Base-by-base conservation (phyloP, 495 filamentous ascomycete species). In the Evernia prunastri region DNA sequence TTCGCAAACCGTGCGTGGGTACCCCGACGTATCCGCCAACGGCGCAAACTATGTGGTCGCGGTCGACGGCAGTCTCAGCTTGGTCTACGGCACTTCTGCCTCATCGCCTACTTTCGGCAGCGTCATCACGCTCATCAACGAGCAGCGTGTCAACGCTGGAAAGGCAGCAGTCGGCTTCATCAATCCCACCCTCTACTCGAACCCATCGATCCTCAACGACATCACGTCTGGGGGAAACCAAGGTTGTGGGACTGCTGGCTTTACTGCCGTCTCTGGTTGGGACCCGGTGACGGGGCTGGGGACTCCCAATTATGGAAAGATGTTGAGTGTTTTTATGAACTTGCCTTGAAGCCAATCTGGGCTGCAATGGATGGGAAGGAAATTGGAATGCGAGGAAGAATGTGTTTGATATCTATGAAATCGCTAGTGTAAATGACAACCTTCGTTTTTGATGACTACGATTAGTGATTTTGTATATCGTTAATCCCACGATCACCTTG, bases 11-110 rank as follows among this genome's bases (percentile, higher is more conserved):
- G 84, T 84, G 0, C 80, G 87, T 25, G 87, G 78, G 7, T 88
- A 81, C 65, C 87, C 87, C 1, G 87, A 90, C 61, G 79, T 90
- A 25, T 71, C 82, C 6, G 86, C 86, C 31, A 77, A 85, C 23
- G 85, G 81, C 20, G 83, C 80, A 10, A 81, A 82, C 57, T 79
- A 87, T 58, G 68, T 76, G 25, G 74, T 82, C 49, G 79, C 74
- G 39, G 72, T 76, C n/a, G 65, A 69, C 29, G 80, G 79, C 3
- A 18, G 72, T 7, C 73, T 78, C 40, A 63, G 65, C 6, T 70
- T 75, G 7, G 70, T 81, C 47, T 81, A 80, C 18, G 84, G 86
- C 15, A 86, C 85, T 15, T 83, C 79, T 29, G 79, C 84, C 20
- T 79, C 84, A 12, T 73, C 83, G 27, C 86, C 86, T 0, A 71